These are phyloP conservation scores for Mortierella antarctica DNA, from an alignment of 192 early-diverging fungal species.

Conservation along the genomic window DNA sequence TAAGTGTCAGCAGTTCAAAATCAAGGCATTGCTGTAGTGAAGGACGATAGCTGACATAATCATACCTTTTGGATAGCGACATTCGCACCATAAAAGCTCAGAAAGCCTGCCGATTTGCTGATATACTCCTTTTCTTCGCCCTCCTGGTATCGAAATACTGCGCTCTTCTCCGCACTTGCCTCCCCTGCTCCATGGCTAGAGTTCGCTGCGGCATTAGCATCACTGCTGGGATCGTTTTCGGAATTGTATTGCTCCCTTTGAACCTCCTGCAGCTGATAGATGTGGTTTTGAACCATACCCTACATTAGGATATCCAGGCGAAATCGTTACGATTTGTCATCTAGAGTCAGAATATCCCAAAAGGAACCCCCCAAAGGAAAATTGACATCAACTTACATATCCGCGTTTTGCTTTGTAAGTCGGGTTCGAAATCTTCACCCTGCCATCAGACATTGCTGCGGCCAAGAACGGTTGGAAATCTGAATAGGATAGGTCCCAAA, in stretches of 20 bases:
- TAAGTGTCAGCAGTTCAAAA: not conserved
- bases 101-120: slow-evolving; percentile 16
- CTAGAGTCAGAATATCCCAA: not conserved
- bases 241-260: too few species aligned
- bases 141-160: slow-evolving; percentile 1
- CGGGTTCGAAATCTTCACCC: slow-evolving; percentile 29
- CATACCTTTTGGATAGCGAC: slow-evolving; percentile 44
- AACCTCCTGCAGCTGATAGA: slow-evolving; percentile 33
- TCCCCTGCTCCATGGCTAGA: not conserved
- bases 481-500: slow-evolving; percentile 49
- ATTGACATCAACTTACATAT: slow-evolving; percentile 25
- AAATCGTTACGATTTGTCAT: not conserved
- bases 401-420: slow-evolving; percentile 40
- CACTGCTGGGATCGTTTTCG: not conserved
- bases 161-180: not conserved
- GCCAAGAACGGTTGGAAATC: slow-evolving; percentile 41
- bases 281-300: slow-evolving; percentile 37
- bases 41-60: not conserved
- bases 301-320: not conserved
- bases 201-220: not conserved
- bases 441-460: slow-evolving; percentile 39
- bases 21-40: not conserved
- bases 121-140: slow-evolving; percentile 26
- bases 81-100: slow-evolving; percentile 25
- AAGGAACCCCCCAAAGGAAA: not conserved